These are phyloP conservation scores for Kickxella alabastrina DNA, from an alignment of 192 early-diverging fungal genomes.

Conservation along the genomic window DNA sequence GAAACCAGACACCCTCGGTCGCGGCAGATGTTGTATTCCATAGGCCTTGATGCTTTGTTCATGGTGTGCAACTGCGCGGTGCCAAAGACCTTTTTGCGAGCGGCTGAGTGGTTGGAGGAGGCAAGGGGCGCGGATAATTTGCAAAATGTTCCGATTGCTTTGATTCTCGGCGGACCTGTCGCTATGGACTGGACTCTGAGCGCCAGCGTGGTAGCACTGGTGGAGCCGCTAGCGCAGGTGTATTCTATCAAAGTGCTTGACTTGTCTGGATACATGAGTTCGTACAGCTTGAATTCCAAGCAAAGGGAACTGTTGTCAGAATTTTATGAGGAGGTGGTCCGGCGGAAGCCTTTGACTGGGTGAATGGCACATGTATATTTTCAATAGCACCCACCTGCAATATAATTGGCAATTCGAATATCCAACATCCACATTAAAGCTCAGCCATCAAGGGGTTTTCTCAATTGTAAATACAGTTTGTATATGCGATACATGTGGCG, in stretches of 20 bases:
- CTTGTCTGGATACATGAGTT: conserved; percentile 24
- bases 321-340: conserved; percentile 2
- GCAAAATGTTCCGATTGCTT: conserved; percentile 19
- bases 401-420: too few relatives aligned
- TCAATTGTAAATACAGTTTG: too few relatives aligned
- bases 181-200: conserved; percentile 22
- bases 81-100: conserved; percentile 29
- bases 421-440: too few relatives aligned
- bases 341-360: too few relatives aligned
- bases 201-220: conserved; percentile 6
- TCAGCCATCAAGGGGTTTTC: too few relatives aligned
- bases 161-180: conserved; percentile 34
- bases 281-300: background rate
- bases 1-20: conserved; percentile 38
- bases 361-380: too few relatives aligned
- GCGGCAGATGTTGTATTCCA: conserved; percentile 43
- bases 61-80: conserved; percentile 35
- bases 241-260: conserved; percentile 25
- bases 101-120: conserved; percentile 47
- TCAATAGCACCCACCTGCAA: too few relatives aligned
- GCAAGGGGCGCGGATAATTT: conserved; percentile 3
- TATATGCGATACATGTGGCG: too few relatives aligned
- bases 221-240: conserved; percentile 23
- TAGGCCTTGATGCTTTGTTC: conserved; percentile 35
- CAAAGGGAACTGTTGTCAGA: background rate